Percentiles rank a stretch among this genome's conserved stretches.
Evolutionary conservation across 176 grass and related monocot genomes (phyloP).

Genomic region (Alopecurus myosuroides): DNA sequence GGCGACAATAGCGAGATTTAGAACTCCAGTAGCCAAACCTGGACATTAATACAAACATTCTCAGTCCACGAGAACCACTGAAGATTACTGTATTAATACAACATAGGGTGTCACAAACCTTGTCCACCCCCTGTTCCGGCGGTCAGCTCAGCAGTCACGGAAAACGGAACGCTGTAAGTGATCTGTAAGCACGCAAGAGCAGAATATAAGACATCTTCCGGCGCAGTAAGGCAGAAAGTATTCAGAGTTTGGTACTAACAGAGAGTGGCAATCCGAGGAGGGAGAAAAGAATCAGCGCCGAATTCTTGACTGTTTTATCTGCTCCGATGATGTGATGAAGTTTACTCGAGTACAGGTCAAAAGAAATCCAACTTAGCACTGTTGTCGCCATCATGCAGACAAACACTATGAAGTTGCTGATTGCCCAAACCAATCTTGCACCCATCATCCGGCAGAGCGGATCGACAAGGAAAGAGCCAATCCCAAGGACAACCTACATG

Average conservation of each 20-base stretch:
- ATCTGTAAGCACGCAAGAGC: slow-evolving; percentile 38
- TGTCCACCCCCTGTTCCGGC: slow-evolving; percentile 88
- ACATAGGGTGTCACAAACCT: slow-evolving; percentile 47
- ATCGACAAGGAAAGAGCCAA: slow-evolving; percentile 86
- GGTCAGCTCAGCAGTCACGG: slow-evolving; percentile 84
- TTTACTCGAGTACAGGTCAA: slow-evolving; percentile 39
- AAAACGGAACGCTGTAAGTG: slow-evolving; percentile 94
- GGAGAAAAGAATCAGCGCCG: slow-evolving; percentile 77
- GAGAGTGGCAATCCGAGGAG: slow-evolving; percentile 92
- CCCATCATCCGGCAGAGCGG: slow-evolving; percentile 78
- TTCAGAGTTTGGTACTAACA: slow-evolving; percentile 35
- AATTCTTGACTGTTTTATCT: slow-evolving; percentile 54
- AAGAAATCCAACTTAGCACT: slow-evolving; percentile 69
- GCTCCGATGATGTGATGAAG: slow-evolving; percentile 76
- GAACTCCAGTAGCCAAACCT: slow-evolving; percentile 95
- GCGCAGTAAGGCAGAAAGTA: background rate
- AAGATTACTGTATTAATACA: background rate
- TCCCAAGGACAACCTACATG: slow-evolving; percentile 82
- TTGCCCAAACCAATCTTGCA: slow-evolving; percentile 87
- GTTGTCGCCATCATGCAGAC: slow-evolving; percentile 86
- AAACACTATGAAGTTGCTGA: slow-evolving; percentile 95
- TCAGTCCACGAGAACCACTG: background rate
- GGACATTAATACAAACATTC: slow-evolving; percentile 13
- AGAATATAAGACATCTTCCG: slow-evolving; percentile 18
- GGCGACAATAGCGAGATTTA: slow-evolving; percentile 91